Base-by-base conservation (phyloP, 495 filamentous ascomycete genomes). In the Bacidia rubella region DNA sequence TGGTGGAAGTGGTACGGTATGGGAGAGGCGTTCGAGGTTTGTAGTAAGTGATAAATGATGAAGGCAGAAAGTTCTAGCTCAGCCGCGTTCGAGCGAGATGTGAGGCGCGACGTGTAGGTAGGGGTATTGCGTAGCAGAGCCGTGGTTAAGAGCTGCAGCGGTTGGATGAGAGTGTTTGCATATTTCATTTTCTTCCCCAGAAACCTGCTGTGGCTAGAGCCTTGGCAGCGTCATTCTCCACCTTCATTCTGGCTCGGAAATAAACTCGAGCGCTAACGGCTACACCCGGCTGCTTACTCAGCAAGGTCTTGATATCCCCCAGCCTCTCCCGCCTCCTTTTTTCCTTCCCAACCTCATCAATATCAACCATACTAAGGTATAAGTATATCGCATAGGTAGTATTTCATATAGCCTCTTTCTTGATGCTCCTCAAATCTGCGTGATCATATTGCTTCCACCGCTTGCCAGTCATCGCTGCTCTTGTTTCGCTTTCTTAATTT, bases 121-220 rank as follows among this genome's bases (percentile, higher is more conserved):
- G n/a, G n/a, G n/a, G n/a, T n/a, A n/a, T n/a, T n/a, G n/a, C n/a
- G n/a, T n/a, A n/a, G n/a, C n/a, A n/a, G n/a, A n/a, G n/a, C n/a
- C n/a, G n/a, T n/a, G n/a, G n/a, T n/a, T n/a, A n/a, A n/a, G n/a
- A n/a, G n/a, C n/a, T n/a, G n/a, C n/a, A n/a, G n/a, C n/a, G n/a
- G n/a, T n/a, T n/a, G n/a, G 11, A 11, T 25, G 20, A 47, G 44
- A 25, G 17, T 35, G 29, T 35, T 35, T 35, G 15, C 7, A 35
- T 35, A 35, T 35, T 35, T 35, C n/a, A n/a, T n/a, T n/a, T 35
- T 15, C 15, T 15, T 35, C 29, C 5, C 44, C 44, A 47, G 22
- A 38, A 50, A 50, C 25, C 47, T 35, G 47, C 45, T 47, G 45
- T 47, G 45, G 45, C 45, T 47, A 47, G 45, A 46, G 26, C 19